Percentiles rank a stretch among this genome's conserved stretches.
Conservation (phyloP, 495 filamentous ascomycete species). For the Podospora fimiseda region DNA sequence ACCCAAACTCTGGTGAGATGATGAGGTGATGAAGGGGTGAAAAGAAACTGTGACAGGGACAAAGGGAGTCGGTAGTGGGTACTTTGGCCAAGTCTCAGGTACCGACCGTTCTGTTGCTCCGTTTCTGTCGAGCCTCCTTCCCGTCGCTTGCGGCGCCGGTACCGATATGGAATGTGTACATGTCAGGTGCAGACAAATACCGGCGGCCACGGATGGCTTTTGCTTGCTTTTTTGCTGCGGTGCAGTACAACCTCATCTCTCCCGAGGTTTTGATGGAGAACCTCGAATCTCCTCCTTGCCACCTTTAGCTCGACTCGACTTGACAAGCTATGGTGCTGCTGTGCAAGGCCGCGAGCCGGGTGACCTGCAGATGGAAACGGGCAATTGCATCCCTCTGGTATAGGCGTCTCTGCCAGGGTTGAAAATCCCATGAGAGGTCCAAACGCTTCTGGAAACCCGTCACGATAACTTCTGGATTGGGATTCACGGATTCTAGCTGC, state of each 20-base stretch:
- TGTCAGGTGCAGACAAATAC: background rate
- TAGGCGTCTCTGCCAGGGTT: too few species aligned
- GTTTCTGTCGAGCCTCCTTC: background rate
- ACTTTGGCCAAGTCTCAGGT: background rate
- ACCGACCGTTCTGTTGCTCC: background rate
- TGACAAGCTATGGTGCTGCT: background rate
- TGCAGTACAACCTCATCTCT: background rate
- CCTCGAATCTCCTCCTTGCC: background rate
- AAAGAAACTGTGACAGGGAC: background rate
- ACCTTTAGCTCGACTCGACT: background rate
- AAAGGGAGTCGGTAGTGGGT: background rate
- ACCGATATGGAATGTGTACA: background rate
- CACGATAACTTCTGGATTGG: too few species aligned
- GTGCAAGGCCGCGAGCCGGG: too few species aligned
- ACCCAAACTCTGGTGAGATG: background rate
- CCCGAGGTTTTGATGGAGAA: background rate
- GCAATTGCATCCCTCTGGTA: too few species aligned
- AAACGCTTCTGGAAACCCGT: background rate
- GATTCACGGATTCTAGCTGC: too few species aligned
- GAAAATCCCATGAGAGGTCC: too few species aligned
- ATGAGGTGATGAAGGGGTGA: too few species aligned
- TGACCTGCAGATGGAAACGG: too few species aligned
- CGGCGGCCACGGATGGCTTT: background rate
- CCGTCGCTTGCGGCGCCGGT: background rate
- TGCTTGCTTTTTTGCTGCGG: too few species aligned